Evolutionary conservation across 331 rosid species (phyloP), one percentile per base, ranked within the genome.

Genomic region (Pyrus hybrid): DNA sequence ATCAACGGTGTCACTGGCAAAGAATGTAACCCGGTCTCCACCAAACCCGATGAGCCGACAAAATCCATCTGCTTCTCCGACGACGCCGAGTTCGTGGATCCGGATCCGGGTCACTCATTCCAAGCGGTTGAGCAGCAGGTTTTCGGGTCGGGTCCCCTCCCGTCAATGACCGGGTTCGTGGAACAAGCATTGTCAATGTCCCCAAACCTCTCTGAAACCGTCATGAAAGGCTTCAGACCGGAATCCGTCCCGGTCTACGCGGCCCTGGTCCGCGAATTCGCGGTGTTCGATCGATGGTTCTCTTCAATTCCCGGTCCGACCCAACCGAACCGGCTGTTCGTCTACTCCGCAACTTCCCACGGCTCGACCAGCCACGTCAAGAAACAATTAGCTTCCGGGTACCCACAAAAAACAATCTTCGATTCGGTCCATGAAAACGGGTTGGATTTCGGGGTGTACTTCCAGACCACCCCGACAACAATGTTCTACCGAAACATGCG

Each of bases 31-130:
- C 97, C 97, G 0, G 81, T 92, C 61, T 84, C 96, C 18, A 87
- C 99, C 12, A 86, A 85, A 8, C 74, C 82, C 20, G 82, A 47
- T 63, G 54, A 47, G 7, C 54, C 54, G 54, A 68, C 81, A 10
- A 70, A 79, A 64, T 75, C 96, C 29, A 83, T 95, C 25, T 95
- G 99, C 77, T 92, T 92, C 92, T 85, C 83, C 0, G 97, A 92
- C 67, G 97, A 90, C 68, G 96, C 99, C 0, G 92, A 90, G 80
- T 95, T 89, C 41, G 97, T 95, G 86, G 99, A 95, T 86, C 99
- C 99, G 85, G 97, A 95, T 92, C 98, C 97, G 13, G 97, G 99
- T 0, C 99, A 95, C 77, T 92, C 99, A 1, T 95, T 95, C 68
- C 97, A 95, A 28, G 99, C 80, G 21, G 99, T 95, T 18, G 73